Evolutionary conservation across 164 flowering plant species (phyloP), one percentile per base, ranked within the genome.

Genomic region (Piper betle): DNA sequence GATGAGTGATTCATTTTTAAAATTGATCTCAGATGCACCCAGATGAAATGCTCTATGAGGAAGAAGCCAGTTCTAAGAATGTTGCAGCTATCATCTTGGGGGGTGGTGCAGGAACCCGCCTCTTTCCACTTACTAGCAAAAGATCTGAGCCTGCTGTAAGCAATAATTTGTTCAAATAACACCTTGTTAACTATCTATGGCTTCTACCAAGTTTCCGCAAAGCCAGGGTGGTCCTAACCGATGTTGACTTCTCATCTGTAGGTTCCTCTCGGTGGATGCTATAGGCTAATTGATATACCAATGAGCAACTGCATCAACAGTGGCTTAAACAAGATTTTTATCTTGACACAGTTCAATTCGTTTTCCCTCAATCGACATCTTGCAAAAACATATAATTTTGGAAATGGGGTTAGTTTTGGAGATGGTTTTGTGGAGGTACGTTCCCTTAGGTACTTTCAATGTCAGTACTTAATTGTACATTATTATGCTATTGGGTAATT

Each of bases 221-320:
- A 15, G 9, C 12, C 50, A 2, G 10, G 50, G 11, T 10, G 3
- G 15, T 6, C 15, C 50, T 46, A 15, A 15, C 59, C 1, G 15
- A 46, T 46, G 6, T 46, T 46, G 50, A 10, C 0, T 10, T 37
- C 56, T 61, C 40, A 33, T 52, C 3, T 18, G 20, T 25, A 93
- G 97, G 97, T 93, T 52, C 97, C 98, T 11, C 83, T 93, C 58
- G 97, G 94, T 42, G 98, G 98, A 39, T 87, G 94, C 74, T 90
- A 90, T 62, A 79, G 85, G 78, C 92, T 93, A 37, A 87, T 93
- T 62, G 98, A 93, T 67, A 87, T 93, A 38, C 98, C 97, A 11
- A 89, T 89, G 97, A 93, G 97, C 78, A 93, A 93, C 74, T 87
- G 97, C 75, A 86, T 93, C 61, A 93, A 90, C 77, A 87, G 97